Evolutionary conservation across 148 eudicot genomes (phyloP).

Genomic region (Spergularia bocconei): DNA sequence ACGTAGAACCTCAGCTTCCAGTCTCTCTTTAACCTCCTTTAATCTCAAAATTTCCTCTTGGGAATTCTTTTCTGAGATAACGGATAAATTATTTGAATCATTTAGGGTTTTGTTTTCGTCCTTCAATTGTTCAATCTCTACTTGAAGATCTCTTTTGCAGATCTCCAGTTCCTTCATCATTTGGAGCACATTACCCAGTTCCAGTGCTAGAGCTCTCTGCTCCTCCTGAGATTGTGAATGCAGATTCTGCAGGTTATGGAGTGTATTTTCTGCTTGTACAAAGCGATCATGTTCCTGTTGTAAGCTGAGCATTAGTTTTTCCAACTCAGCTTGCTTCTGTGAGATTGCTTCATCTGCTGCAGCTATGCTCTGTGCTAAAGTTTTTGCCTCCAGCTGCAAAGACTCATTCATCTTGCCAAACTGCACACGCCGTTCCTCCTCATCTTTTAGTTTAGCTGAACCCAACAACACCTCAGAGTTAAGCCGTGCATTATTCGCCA

Average conservation of each 20-base stretch:
- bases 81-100: constrained; percentile 43
- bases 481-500: constrained; percentile 52
- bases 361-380: constrained; percentile 48
- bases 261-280: constrained; percentile 64
- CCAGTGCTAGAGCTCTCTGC: constrained; percentile 66
- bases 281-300: constrained; percentile 57
- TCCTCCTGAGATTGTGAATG: constrained; percentile 75
- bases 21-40: constrained; percentile 66
- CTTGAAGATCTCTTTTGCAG: constrained; percentile 58
- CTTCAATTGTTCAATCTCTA: constrained; percentile 46
- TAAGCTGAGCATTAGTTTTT: constrained; percentile 48
- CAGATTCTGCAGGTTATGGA: constrained; percentile 50
- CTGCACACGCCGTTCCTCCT: constrained; percentile 51
- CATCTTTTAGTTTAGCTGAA: constrained; percentile 48
- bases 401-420: constrained; percentile 61
- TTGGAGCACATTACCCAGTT: constrained; percentile 69
- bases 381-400: constrained; percentile 59
- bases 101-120: constrained; percentile 61
- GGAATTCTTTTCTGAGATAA: constrained; percentile 45
- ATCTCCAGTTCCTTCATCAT: constrained; percentile 62
- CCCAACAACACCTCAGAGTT: constrained; percentile 45
- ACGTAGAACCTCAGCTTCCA: constrained; percentile 63
- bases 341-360: constrained; percentile 62
- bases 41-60: constrained; percentile 50
- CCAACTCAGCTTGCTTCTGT: constrained; percentile 61